Base-by-base conservation (phyloP, 2,329 filamentous ascomycete species). In the Aspergillus jensenii region DNA sequence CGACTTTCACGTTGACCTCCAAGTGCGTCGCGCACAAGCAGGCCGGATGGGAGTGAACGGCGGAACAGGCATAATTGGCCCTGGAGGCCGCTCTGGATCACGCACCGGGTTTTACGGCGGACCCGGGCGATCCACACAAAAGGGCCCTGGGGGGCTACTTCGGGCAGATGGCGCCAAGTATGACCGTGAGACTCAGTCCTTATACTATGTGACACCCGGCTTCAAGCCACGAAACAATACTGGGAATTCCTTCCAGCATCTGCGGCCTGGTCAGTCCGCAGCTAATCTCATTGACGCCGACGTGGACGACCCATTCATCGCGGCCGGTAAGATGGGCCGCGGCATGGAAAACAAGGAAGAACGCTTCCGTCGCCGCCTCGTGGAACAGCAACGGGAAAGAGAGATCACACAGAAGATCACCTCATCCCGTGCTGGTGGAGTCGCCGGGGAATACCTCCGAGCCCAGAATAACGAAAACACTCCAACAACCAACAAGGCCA, bases 1-100 rank as follows among this genome's bases (percentile, higher is more conserved):
- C 76, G 92, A 96, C 63, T 99, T 89, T 66, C 95, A 99, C 74
- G 86, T 96, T 64, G 92, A 96, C 66, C 80, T 91, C 25, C 88
- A 91, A 25, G 78, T 98, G 3, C 84, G 87, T 55, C 93, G 90
- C 70, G 84, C 86, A 69, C 81, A 85, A 31, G 80, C 85, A 11
- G 80, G 82, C 1, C 83, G 93, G 37, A 87, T 93, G 79, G 92
- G 96, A 68, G 82, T 97, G 60, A 96, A 93, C 69, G 84, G 82
- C 12, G 88, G 87, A 74, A 83, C 82, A 3, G 81, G 81, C 23
- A 77, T 82, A 50, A 79, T 79, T 61, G 76, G 71, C 33, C 71
- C 69, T 43, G 74, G 71, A 47, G 73, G 71, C 44, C 67, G 71
- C 43, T 70, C 69, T 27, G 71, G 72, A 12, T 67, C 72, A 19